phyloP scores from a whole-genome alignment of 2,329 filamentous ascomycete genomes.

The Phoma sp. region DNA sequence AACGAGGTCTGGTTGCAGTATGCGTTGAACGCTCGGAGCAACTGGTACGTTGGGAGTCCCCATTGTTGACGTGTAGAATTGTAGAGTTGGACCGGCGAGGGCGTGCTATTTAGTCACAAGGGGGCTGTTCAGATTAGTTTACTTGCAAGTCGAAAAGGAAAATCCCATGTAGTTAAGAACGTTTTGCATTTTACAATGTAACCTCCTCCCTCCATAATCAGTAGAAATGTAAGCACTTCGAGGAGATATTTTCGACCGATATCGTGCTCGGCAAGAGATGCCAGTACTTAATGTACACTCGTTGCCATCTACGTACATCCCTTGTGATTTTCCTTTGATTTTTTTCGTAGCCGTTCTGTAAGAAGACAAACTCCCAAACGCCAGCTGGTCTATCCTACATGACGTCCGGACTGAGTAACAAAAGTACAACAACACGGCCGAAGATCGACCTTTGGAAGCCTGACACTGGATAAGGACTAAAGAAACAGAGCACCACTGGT shows the following conservation, averaged over 20 bases:
- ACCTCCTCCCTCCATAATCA: too few relatives aligned
- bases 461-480: neutral
- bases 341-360: neutral
- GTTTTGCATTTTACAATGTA: too few relatives aligned
- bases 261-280: neutral
- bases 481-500: neutral
- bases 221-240: neutral
- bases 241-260: neutral
- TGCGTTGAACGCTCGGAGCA: too few relatives aligned
- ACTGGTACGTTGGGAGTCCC: too few relatives aligned
- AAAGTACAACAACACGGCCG: neutral
- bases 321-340: neutral
- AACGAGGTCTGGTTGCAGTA: too few relatives aligned
- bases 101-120: too few relatives aligned
- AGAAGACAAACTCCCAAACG: neutral
- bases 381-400: neutral
- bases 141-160: too few relatives aligned
- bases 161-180: too few relatives aligned
- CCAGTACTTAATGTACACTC: neutral
- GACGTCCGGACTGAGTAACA: neutral
- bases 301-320: conserved; percentile 1
- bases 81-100: too few relatives aligned
- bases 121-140: too few relatives aligned
- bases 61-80: too few relatives aligned
- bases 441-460: neutral